Base-by-base conservation (phyloP, 257 asterid species). In the Nicotiana sylvestris region DNA sequence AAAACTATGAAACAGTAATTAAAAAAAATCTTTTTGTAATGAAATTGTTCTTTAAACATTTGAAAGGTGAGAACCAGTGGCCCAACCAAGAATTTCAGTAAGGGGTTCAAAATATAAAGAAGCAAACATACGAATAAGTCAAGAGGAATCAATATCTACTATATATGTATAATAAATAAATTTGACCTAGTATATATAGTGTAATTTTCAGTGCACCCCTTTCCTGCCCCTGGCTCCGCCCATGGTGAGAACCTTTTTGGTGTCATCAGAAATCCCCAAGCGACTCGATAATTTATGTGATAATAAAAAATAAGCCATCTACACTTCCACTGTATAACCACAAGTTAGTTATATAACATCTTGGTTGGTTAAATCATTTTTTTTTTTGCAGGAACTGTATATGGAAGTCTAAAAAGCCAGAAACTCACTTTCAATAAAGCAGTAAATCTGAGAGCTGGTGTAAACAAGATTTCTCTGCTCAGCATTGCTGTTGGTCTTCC, bases 401-500 rank as follows among this genome's bases (percentile, higher is more conserved):
- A 80, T 76, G 87, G 87, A 58, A 84, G 84, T 43, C 30, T 82
- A 46, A 70, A 81, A n/a, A 81, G 81, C 32, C 81, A 81, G 65
- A 85, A 82, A 84, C 8, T 84, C n/a, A 84, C 82, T 70, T 81
- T 81, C 70, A 81, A 39, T 43, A 60, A 77, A 81, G 79, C 80
- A 35, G 84, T 84, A 25, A 55, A 81, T 65, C 46, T 84, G 81
- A 82, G 76, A 51, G 82, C 85, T 49, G 87, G 87, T 30, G 76
- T 66, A n/a, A 84, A 84, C 72, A 82, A 78, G 69, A 84, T 84
- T 69, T 64, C 82, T 29, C 81, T 84, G 66, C 85, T 84, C n/a
- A 84, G 87, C 72, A 78, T 84, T 18, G 87, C 87, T 39, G 85
- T 84, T 81, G 87, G 87, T 58, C 76, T 84, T 66, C 87, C 87